These are phyloP conservation scores for Diutina pseudorugosa DNA, from an alignment of 1,139 yeast genomes.

Conservation along the genomic window DNA sequence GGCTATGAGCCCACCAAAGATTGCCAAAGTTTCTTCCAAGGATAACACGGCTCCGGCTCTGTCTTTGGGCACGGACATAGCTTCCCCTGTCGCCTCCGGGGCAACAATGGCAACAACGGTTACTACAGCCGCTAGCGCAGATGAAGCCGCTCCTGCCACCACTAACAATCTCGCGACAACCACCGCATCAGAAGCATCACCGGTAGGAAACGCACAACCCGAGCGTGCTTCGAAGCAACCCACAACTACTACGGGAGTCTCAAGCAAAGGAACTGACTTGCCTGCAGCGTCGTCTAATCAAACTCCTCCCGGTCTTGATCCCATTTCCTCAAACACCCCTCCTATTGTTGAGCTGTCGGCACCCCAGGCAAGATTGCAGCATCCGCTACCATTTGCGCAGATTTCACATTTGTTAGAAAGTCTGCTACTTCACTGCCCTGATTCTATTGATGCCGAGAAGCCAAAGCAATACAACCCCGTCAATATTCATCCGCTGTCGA, in stretches of 20 bases:
- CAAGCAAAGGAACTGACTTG: not conserved
- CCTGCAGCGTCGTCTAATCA: slow-evolving; percentile 7
- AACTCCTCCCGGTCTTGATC: not conserved
- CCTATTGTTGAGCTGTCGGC: slow-evolving; percentile 11
- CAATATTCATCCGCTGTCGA: slow-evolving; percentile 81
- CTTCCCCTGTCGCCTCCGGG: not conserved
- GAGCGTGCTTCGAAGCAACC: not conserved
- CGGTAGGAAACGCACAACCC: not conserved
- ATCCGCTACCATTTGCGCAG: slow-evolving; percentile 45
- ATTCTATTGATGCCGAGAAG: slow-evolving; percentile 79
- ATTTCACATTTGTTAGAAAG: slow-evolving; percentile 54
- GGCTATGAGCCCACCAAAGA: slow-evolving; percentile 1
- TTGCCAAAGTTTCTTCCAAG: not conserved
- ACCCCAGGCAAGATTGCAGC: slow-evolving; percentile 22
- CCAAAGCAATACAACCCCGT: slow-evolving; percentile 75
- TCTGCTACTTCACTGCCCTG: slow-evolving; percentile 84
- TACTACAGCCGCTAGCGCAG: slow-evolving; percentile 4
- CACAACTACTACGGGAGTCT: not conserved
- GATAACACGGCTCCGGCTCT: slow-evolving; percentile 3
- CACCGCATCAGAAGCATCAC: not conserved
- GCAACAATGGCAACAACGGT: slow-evolving; percentile 10
- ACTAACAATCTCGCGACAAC: not conserved
- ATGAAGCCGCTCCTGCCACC: slow-evolving; percentile 16
- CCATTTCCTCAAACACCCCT: not conserved
- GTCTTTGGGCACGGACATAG: not conserved